Evolutionary conservation across 768 basidiomycete species (phyloP).

Genomic region (Heimioporus sp.): DNA sequence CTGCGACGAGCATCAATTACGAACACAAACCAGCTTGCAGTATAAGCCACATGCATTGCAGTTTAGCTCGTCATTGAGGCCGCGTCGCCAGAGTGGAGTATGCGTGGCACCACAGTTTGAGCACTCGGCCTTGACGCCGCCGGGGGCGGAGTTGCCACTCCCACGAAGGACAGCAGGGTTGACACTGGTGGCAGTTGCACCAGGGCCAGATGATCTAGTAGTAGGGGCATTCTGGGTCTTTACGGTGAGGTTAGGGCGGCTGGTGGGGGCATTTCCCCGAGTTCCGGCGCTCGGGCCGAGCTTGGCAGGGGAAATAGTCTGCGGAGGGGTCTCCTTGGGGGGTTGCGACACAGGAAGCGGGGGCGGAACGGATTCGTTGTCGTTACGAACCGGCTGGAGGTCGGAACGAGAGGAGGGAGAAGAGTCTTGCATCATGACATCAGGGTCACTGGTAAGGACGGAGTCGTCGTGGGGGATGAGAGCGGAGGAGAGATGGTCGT

Average conservation of each 20-base stretch:
- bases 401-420: constrained; percentile 17
- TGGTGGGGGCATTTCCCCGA: constrained; percentile 42
- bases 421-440: constrained; percentile 29
- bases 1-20: background rate
- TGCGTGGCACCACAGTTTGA: constrained; percentile 88
- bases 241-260: constrained; percentile 60
- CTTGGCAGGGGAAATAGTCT: constrained; percentile 58
- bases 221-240: constrained; percentile 47
- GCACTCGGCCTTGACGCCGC: constrained; percentile 76
- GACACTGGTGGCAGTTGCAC: constrained; percentile 62
- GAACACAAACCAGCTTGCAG: constrained; percentile 68
- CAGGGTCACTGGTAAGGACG: constrained; percentile 10
- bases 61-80: constrained; percentile 84
- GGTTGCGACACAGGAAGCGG: constrained; percentile 38
- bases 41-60: constrained; percentile 89
- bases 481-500: constrained; percentile 10
- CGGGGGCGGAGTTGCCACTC: constrained; percentile 42
- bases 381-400: constrained; percentile 1
- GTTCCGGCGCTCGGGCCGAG: constrained; percentile 53
- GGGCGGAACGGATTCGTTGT: constrained; percentile 1
- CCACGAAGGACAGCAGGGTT: constrained; percentile 41
- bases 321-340: constrained; percentile 41
- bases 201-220: constrained; percentile 56
- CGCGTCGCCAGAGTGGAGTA: constrained; percentile 84
- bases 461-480: constrained; percentile 8